Evolutionary conservation across 495 filamentous ascomycete species (phyloP).

Genomic region (Penicillium paradoxum): DNA sequence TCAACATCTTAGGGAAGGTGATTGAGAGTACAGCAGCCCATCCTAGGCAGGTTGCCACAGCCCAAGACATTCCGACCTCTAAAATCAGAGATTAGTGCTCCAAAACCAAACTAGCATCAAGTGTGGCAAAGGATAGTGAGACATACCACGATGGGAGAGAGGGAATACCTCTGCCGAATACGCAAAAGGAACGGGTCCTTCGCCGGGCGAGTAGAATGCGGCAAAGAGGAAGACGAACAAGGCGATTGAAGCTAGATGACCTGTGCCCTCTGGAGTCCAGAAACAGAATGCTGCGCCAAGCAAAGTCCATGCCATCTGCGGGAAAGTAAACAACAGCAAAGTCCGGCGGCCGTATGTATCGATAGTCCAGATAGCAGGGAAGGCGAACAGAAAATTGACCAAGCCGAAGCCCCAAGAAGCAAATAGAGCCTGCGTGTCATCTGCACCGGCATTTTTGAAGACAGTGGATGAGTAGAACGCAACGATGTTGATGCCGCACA

Average conservation of each 20-base stretch:
- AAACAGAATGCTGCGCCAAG: slow-evolving; percentile 70
- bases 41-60: slow-evolving; percentile 66
- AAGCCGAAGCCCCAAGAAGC: slow-evolving; percentile 77
- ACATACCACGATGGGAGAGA: slow-evolving; percentile 58
- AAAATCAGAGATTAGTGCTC: slow-evolving; percentile 4
- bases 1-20: slow-evolving; percentile 63
- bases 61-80: slow-evolving; percentile 71
- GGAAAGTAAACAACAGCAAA: slow-evolving; percentile 80
- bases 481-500: slow-evolving; percentile 75
- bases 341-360: slow-evolving; percentile 77
- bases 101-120: background rate
- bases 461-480: slow-evolving; percentile 79
- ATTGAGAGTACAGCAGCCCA: slow-evolving; percentile 71
- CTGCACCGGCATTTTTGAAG: slow-evolving; percentile 59
- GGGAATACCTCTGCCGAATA: slow-evolving; percentile 81
- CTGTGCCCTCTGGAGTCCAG: slow-evolving; percentile 51
- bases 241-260: slow-evolving; percentile 56
- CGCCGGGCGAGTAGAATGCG: slow-evolving; percentile 64
- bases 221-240: slow-evolving; percentile 65
- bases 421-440: slow-evolving; percentile 56
- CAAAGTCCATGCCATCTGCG: slow-evolving; percentile 77
- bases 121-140: background rate
- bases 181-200: slow-evolving; percentile 67
- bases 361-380: slow-evolving; percentile 79
- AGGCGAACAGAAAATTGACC: slow-evolving; percentile 79